phyloP scores from a whole-genome alignment of 1,284 basidiomycete species.

The Heterobasidion occidentale region DNA sequence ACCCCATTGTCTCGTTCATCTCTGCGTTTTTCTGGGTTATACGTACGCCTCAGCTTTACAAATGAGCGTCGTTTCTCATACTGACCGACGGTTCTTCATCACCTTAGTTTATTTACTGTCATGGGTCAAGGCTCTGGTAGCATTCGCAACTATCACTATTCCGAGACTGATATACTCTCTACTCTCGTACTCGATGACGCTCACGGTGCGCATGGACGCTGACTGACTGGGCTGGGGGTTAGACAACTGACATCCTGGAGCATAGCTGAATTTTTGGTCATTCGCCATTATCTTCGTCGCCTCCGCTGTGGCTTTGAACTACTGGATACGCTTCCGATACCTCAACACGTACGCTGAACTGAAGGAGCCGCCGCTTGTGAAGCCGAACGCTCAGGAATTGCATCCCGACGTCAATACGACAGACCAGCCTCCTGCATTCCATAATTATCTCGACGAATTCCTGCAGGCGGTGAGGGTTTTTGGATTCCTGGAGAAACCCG shows the following conservation, averaged over 20 bases:
- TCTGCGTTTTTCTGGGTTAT: constrained; percentile 84
- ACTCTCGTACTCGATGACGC: constrained; percentile 83
- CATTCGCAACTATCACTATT: constrained; percentile 74
- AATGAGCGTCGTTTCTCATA: background rate
- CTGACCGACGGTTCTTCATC: background rate
- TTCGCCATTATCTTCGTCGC: constrained; percentile 71
- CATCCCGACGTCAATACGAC: constrained; percentile 83
- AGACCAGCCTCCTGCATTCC: constrained; percentile 73
- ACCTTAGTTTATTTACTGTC: constrained; percentile 74
- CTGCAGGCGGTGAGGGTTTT: constrained; percentile 91
- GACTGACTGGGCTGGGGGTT: background rate
- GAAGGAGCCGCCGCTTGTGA: constrained; percentile 77
- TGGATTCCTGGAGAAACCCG: constrained; percentile 92
- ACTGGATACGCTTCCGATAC: constrained; percentile 80
- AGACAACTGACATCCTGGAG: constrained; percentile 1
- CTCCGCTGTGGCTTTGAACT: constrained; percentile 64
- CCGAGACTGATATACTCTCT: constrained; percentile 72
- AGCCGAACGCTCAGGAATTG: constrained; percentile 71
- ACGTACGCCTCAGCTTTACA: constrained; percentile 31
- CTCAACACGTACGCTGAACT: constrained; percentile 73
- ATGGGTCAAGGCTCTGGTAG: constrained; percentile 62
- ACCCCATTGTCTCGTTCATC: constrained; percentile 66
- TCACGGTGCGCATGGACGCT: constrained; percentile 46
- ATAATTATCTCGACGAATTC: constrained; percentile 95
- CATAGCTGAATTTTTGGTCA: constrained; percentile 82